Conservation (phyloP, 495 filamentous ascomycete genomes). For the Cercophora scortea region DNA sequence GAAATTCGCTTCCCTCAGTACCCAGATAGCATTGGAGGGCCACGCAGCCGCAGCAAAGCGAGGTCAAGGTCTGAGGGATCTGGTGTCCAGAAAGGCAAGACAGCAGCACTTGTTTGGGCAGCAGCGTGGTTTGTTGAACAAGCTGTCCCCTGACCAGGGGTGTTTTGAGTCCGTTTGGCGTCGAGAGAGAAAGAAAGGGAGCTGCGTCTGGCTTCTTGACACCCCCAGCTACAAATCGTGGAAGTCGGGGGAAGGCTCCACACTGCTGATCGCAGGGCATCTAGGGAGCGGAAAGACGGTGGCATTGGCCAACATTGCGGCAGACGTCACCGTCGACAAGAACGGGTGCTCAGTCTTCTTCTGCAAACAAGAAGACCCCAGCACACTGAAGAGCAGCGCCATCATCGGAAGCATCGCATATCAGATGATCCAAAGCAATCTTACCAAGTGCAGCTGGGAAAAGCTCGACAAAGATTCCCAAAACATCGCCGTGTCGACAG, state of each 20-base stretch:
- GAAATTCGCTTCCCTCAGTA: neutral
- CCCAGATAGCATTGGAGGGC: neutral
- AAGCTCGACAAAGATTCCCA: neutral
- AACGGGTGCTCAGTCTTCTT: neutral
- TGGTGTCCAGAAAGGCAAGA: neutral
- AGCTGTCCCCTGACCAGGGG: neutral
- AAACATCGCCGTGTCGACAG: accelerated
- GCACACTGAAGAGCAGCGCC: neutral
- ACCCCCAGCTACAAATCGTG: neutral
- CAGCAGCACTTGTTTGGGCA: neutral
- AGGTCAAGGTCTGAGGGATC: accelerated
- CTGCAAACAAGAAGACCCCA: constrained; percentile 1
- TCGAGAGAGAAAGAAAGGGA: constrained; percentile 1
- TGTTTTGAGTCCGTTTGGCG: neutral
- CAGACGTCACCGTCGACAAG: neutral
- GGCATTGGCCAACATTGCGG: neutral
- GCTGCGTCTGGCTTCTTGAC: neutral
- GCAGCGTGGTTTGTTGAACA: neutral
- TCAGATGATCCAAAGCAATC: neutral
- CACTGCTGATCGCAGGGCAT: neutral
- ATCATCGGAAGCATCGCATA: constrained; percentile 2
- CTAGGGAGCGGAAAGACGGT: constrained; percentile 4
- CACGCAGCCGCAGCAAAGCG: neutral
- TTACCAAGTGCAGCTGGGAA: neutral
- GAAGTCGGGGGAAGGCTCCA: neutral